These are phyloP conservation scores for Calonectria hongkongensis DNA, from an alignment of 2,329 filamentous ascomycete genomes.

Conservation along the genomic window DNA sequence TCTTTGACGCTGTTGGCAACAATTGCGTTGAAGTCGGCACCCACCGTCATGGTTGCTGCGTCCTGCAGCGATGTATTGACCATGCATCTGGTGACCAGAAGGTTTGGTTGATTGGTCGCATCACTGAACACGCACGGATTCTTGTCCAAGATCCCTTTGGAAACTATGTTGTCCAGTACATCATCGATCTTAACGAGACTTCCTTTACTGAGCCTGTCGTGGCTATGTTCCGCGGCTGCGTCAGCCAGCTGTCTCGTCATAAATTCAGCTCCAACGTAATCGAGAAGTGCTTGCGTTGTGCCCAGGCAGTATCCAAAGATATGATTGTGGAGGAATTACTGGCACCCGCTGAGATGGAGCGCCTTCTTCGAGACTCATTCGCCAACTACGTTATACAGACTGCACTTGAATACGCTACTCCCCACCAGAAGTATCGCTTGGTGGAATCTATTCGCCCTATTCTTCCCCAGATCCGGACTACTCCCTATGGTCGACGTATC, in stretches of 20 bases:
- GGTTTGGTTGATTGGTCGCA: conserved; percentile 87
- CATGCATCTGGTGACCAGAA: conserved; percentile 95
- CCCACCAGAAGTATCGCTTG: conserved; percentile 82
- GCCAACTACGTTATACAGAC: conserved; percentile 99
- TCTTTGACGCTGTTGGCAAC: conserved; percentile 93
- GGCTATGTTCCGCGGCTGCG: conserved; percentile 83
- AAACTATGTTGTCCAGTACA: conserved; percentile 99
- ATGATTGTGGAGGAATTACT: conserved; percentile 90
- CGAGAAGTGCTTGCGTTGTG: conserved; percentile 94
- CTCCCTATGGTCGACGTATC: conserved; percentile 95
- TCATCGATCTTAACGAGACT: conserved; percentile 92
- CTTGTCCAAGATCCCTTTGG: conserved; percentile 98
- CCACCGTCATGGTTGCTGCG: conserved; percentile 97
- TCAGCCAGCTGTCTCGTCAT: conserved; percentile 87
- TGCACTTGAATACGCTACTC: conserved; percentile 89
- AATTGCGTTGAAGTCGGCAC: conserved; percentile 95
- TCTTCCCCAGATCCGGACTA: conserved; percentile 88
- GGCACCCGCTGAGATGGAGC: conserved; percentile 84
- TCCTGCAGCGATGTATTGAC: conserved; percentile 98
- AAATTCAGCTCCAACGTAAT: conserved; percentile 99
- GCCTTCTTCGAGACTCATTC: conserved; percentile 91
- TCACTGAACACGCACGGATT: conserved; percentile 90
- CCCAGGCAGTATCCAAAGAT: conserved; percentile 83
- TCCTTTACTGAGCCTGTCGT: conserved; percentile 93
- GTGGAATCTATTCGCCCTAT: conserved; percentile 91